Evolutionary conservation across 2,329 filamentous ascomycete genomes (phyloP).

Genomic region (Trichoderma sp.): DNA sequence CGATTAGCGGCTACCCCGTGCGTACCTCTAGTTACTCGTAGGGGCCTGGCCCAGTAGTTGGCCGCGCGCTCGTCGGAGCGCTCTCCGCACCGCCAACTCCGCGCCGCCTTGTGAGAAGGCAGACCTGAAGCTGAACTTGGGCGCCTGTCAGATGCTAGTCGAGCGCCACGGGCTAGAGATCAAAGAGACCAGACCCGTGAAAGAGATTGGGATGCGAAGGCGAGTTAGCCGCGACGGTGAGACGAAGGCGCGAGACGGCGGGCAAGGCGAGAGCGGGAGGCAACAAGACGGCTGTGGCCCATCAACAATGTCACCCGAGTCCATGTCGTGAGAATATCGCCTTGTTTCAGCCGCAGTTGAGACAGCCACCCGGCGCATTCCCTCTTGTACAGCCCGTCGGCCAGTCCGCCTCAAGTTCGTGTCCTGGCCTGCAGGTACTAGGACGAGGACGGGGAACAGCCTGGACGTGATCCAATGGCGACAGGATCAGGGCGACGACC

Average conservation of each 20-base stretch:
- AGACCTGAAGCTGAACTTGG: background rate
- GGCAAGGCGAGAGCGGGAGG: background rate
- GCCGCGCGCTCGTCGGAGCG: constrained; percentile 11
- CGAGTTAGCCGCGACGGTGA: background rate
- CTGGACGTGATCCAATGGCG: background rate
- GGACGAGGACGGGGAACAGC: background rate
- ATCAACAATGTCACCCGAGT: too few relatives aligned
- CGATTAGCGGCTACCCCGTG: background rate
- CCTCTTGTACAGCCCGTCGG: constrained; percentile 1
- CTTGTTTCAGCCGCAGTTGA: background rate
- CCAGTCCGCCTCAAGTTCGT: background rate
- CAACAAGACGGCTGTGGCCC: background rate
- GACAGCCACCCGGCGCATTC: background rate
- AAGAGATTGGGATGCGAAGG: too few relatives aligned
- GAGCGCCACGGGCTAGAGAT: background rate
- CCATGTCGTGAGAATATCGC: background rate
- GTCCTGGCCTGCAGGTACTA: background rate
- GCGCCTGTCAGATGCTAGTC: constrained; percentile 22
- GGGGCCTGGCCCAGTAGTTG: constrained; percentile 7
- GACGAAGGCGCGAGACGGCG: too few relatives aligned
- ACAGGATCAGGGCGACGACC: too few relatives aligned
- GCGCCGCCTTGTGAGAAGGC: constrained; percentile 13
- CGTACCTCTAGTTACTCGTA: too few relatives aligned
- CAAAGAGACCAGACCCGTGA: too few relatives aligned
- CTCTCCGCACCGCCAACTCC: constrained; percentile 2